These are phyloP conservation scores for Phaeoacremonium minimum DNA, from an alignment of 2,329 filamentous ascomycete species.

Conservation along the genomic window DNA sequence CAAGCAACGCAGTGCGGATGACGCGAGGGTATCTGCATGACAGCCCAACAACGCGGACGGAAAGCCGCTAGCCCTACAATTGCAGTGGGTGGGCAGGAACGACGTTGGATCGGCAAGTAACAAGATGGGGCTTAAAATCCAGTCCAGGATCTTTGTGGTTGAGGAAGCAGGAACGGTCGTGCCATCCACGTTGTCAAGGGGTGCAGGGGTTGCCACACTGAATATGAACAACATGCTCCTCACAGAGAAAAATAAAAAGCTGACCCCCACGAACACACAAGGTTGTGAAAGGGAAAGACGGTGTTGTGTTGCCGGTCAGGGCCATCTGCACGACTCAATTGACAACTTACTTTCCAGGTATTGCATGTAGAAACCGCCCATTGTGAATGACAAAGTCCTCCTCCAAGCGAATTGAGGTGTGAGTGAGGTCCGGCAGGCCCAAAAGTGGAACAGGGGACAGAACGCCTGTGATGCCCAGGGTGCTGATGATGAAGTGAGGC, in stretches of 20 bases:
- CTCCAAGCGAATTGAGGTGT: neutral
- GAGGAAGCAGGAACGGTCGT: too few relatives aligned
- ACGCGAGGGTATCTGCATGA: constrained; percentile 25
- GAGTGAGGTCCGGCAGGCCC: constrained; percentile 17
- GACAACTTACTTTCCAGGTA: constrained; percentile 68
- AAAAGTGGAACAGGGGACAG: constrained; percentile 12
- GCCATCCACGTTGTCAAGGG: too few relatives aligned
- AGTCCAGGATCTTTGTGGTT: too few relatives aligned
- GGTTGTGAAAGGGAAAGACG: constrained; percentile 1
- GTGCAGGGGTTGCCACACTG: constrained; percentile 20
- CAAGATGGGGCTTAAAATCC: neutral
- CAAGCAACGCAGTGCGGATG: constrained; percentile 9
- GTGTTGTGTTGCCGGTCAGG: constrained; percentile 6
- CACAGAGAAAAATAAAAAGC: too few relatives aligned
- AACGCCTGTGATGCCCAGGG: constrained; percentile 7
- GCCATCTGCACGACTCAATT: constrained; percentile 12
- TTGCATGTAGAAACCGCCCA: constrained; percentile 67
- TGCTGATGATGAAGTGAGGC: constrained; percentile 13
- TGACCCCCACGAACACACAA: constrained; percentile 1
- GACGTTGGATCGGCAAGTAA: neutral
- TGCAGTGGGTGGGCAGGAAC: constrained; percentile 1
- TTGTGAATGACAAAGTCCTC: constrained; percentile 27
- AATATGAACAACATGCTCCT: neutral
- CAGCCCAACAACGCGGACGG: constrained; percentile 22
- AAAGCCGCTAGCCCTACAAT: constrained; percentile 22